phyloP scores from a whole-genome alignment of 2,329 filamentous ascomycete genomes.

The Davidsoniella eucalypti region DNA sequence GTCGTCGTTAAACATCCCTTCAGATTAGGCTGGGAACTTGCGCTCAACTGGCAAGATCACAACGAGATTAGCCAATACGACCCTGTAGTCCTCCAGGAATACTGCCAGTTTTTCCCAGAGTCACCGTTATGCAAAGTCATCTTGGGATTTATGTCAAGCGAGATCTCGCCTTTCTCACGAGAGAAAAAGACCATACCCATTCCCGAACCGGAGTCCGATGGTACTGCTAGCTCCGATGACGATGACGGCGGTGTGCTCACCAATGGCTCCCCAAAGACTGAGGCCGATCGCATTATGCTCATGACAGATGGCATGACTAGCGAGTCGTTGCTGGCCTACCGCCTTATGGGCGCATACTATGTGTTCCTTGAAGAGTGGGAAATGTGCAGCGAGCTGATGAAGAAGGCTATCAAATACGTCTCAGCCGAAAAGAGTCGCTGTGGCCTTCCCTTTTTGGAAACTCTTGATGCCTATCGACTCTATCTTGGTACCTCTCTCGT shows the following conservation, averaged over 20 bases:
- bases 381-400: slow-evolving; percentile 60
- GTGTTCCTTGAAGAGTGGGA: slow-evolving; percentile 73
- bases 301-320: slow-evolving; percentile 59
- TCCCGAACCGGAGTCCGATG: slow-evolving; percentile 22
- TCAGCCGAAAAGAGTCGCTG: slow-evolving; percentile 45
- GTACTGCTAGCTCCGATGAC: slow-evolving; percentile 35
- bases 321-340: slow-evolving; percentile 65
- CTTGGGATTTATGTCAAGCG: slow-evolving; percentile 65
- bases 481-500: slow-evolving; percentile 78
- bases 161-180: slow-evolving; percentile 63
- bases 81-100: slow-evolving; percentile 59
- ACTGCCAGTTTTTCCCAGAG: slow-evolving; percentile 68
- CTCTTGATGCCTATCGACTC: slow-evolving; percentile 56
- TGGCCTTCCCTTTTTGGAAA: slow-evolving; percentile 52
- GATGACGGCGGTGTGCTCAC: slow-evolving; percentile 39
- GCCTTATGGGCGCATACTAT: slow-evolving; percentile 71
- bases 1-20: slow-evolving; percentile 90
- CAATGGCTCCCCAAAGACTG: slow-evolving; percentile 41
- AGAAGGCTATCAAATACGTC: slow-evolving; percentile 51
- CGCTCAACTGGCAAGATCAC: slow-evolving; percentile 75
- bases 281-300: slow-evolving; percentile 65
- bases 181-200: slow-evolving; percentile 9
- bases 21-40: slow-evolving; percentile 77
- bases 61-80: slow-evolving; percentile 64
- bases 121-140: slow-evolving; percentile 70